These are phyloP conservation scores for Leccinum broughii DNA, from an alignment of 768 basidiomycete genomes.

Conservation along the genomic window DNA sequence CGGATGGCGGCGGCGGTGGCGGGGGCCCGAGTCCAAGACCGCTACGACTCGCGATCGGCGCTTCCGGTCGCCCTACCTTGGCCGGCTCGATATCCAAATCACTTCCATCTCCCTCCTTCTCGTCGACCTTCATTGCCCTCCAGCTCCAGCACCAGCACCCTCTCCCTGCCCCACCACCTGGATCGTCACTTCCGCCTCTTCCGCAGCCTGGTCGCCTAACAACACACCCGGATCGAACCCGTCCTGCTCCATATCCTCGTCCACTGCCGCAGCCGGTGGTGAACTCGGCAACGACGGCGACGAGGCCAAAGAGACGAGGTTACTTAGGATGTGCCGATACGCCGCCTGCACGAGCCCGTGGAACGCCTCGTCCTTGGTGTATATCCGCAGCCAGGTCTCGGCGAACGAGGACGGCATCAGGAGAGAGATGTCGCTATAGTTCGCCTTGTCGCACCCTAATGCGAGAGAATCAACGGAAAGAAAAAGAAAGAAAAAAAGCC, in stretches of 20 bases:
- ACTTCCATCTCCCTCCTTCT: not conserved
- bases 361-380: constrained; percentile 59
- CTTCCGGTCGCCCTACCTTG: constrained; percentile 3
- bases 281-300: not conserved
- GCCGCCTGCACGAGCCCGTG: constrained; percentile 67
- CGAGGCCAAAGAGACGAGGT: constrained; percentile 13
- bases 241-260: constrained; percentile 7
- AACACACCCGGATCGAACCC: constrained; percentile 18
- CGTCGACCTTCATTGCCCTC: not conserved
- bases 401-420: constrained; percentile 66
- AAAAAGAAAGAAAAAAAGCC: not conserved
- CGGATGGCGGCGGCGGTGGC: not conserved
- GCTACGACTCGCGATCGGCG: not conserved
- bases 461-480: not conserved
- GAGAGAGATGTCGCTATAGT: constrained; percentile 59
- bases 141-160: not conserved
- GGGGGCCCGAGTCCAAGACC: not conserved
- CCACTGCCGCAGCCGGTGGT: not conserved
- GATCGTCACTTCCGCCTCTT: not conserved
- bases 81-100: constrained; percentile 31
- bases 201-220: not conserved
- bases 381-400: constrained; percentile 69
- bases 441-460: constrained; percentile 46
- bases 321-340: constrained; percentile 48
- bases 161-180: not conserved